These are phyloP conservation scores for Piromyces finnis DNA, from an alignment of 192 early-diverging fungal genomes.

Conservation along the genomic window DNA sequence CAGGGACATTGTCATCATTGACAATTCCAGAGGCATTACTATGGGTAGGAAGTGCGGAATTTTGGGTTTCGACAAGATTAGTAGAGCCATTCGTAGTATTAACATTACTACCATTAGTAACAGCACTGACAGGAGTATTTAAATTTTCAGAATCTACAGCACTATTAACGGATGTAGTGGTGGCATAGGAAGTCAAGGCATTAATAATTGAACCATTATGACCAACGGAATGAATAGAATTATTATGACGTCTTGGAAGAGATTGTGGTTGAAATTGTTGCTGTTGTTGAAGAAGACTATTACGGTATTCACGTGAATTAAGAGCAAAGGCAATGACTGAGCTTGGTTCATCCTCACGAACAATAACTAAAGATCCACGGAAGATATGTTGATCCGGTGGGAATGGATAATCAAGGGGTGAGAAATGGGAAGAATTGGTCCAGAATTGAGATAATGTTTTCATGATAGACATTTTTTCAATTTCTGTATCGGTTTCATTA, in stretches of 20 bases:
- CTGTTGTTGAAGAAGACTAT: neutral
- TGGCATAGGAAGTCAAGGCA: neutral
- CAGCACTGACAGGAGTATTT: no score
- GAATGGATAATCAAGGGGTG: constrained; percentile 53
- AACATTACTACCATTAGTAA: neutral
- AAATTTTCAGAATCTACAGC: neutral
- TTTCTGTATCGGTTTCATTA: constrained; percentile 10
- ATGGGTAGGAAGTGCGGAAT: neutral
- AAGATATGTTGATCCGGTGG: constrained; percentile 71
- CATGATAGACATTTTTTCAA: constrained; percentile 44
- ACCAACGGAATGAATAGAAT: neutral
- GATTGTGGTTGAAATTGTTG: neutral
- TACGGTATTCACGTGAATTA: constrained; percentile 43
- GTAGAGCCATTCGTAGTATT: neutral
- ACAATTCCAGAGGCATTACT: neutral
- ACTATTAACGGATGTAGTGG: neutral
- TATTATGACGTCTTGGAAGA: neutral
- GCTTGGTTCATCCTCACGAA: constrained; percentile 81
- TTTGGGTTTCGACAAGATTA: no score
- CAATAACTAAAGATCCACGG: constrained; percentile 63
- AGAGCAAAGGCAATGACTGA: constrained; percentile 85
- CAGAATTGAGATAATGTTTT: constrained; percentile 57
- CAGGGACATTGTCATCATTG: neutral
- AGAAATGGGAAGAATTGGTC: constrained; percentile 40
- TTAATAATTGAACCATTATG: neutral